These are phyloP conservation scores for Pistacia integerrima DNA, from an alignment of 345 rosid genomes.

Conservation along the genomic window DNA sequence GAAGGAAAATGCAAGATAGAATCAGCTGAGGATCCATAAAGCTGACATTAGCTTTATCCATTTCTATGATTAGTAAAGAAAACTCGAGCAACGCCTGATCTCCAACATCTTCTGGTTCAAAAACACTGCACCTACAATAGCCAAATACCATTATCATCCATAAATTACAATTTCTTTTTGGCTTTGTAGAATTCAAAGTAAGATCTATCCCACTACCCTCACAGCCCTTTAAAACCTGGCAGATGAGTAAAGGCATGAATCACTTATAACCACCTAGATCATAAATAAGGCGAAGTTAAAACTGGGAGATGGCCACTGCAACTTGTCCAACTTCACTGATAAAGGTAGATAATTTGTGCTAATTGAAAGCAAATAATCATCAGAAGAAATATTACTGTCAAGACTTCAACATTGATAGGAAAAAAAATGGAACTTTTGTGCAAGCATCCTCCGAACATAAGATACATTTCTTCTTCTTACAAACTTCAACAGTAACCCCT, in stretches of 20 bases:
- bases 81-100: not conserved
- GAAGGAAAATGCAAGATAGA: not conserved
- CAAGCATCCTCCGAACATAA: not conserved
- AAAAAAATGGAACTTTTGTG: not conserved
- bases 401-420: not conserved
- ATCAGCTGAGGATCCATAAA: not conserved
- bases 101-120: not conserved
- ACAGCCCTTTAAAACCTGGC: not conserved
- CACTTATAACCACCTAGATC: not conserved
- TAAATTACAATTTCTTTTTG: not conserved
- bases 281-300: not conserved
- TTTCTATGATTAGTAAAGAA: not conserved
- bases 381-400: not conserved
- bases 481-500: not conserved
- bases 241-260: not conserved
- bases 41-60: not conserved
- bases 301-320: not conserved
- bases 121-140: not conserved
- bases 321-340: not conserved
- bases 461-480: not conserved
- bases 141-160: not conserved
- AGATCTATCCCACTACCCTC: not conserved
- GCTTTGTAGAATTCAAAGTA: not conserved
- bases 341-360: not conserved
- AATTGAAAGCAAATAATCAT: conserved; percentile 3